phyloP scores from a whole-genome alignment of 768 basidiomycete genomes.

The Lactarius tabidus region DNA sequence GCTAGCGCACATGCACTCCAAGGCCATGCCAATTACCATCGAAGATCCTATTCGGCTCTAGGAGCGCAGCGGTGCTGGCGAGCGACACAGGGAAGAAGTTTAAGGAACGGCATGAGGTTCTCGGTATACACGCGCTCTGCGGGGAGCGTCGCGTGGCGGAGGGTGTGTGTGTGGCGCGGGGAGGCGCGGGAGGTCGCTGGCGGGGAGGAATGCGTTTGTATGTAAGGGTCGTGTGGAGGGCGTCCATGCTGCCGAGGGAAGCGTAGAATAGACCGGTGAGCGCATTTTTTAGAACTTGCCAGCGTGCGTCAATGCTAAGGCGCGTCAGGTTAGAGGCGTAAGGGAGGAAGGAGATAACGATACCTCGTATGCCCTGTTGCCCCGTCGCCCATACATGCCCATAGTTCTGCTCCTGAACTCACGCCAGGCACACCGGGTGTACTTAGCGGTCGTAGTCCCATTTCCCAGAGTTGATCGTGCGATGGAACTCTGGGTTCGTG shows the following conservation, averaged over 20 bases:
- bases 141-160: constrained; percentile 74
- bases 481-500: constrained; percentile 81
- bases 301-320: constrained; percentile 65
- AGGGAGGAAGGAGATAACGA: background rate
- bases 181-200: constrained; percentile 52
- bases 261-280: constrained; percentile 94
- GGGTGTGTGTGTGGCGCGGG: constrained; percentile 37
- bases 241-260: constrained; percentile 74
- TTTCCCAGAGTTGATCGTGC: constrained; percentile 86
- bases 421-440: constrained; percentile 67
- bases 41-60: constrained; percentile 84
- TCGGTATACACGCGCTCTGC: constrained; percentile 95
- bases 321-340: background rate
- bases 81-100: constrained; percentile 84
- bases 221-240: constrained; percentile 73
- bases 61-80: constrained; percentile 76
- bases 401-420: constrained; percentile 83
- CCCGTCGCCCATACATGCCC: constrained; percentile 86
- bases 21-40: constrained; percentile 93
- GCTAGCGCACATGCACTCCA: constrained; percentile 70
- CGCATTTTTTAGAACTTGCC: constrained; percentile 83
- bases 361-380: constrained; percentile 41
- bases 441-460: constrained; percentile 90
- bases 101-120: constrained; percentile 93
- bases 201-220: constrained; percentile 51